These are phyloP conservation scores for Populus alba DNA, from an alignment of 345 rosid genomes.

Conservation along the genomic window DNA sequence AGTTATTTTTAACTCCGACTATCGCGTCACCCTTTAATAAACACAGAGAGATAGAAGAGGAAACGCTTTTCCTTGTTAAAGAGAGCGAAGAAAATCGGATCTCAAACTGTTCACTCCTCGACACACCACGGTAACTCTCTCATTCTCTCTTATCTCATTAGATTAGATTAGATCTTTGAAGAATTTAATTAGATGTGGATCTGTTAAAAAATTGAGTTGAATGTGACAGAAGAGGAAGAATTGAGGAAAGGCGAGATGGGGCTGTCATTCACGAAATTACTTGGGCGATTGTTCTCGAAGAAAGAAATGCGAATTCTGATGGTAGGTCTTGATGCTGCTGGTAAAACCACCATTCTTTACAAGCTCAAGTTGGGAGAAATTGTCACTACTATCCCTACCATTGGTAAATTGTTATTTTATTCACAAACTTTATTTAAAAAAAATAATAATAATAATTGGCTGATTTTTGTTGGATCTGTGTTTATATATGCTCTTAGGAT, in stretches of 20 bases:
- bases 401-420: background rate
- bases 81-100: background rate
- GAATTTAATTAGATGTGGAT: background rate
- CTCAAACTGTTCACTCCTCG: background rate
- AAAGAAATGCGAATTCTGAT: slow-evolving; percentile 9
- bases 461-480: background rate
- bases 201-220: background rate
- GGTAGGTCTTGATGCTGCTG: slow-evolving; percentile 12
- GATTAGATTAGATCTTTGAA: background rate
- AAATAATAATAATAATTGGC: no score
- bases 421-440: background rate
- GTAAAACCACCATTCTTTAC: slow-evolving; percentile 10
- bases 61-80: background rate
- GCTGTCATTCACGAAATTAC: background rate
- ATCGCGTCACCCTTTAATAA: background rate
- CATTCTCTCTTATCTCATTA: background rate
- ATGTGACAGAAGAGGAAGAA: no score
- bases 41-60: background rate
- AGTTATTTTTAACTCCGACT: background rate
- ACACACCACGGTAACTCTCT: background rate
- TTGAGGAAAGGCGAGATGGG: background rate
- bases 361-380: slow-evolving; percentile 11
- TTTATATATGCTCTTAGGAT: background rate
- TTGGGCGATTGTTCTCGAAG: slow-evolving; percentile 3
- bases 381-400: slow-evolving; percentile 10